Evolutionary conservation across 768 basidiomycete genomes (phyloP).

Genomic region (Boletus bicolor): DNA sequence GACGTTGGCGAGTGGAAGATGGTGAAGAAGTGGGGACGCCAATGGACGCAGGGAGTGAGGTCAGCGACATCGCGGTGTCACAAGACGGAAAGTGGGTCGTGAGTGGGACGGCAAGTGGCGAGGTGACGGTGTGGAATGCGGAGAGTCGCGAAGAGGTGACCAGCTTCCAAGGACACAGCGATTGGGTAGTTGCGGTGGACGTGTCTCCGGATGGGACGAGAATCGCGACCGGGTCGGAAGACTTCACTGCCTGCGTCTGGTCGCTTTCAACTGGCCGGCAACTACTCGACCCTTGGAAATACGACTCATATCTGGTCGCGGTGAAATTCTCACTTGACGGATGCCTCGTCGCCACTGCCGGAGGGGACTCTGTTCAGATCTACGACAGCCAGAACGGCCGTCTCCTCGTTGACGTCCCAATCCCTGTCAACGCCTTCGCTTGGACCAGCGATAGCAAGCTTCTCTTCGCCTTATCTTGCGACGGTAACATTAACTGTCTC

Average conservation of each 20-base stretch:
- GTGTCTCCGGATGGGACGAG: conserved; percentile 1
- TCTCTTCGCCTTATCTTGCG: not conserved
- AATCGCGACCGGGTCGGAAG: not conserved
- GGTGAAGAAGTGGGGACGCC: not conserved
- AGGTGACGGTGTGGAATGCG: not conserved
- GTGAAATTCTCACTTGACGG: conserved; percentile 13
- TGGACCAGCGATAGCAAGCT: conserved; percentile 1
- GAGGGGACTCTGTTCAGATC: not conserved
- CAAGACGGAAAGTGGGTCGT: not conserved
- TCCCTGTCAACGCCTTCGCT: not conserved
- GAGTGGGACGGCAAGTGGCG: not conserved
- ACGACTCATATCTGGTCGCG: not conserved
- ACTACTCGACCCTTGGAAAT: not conserved
- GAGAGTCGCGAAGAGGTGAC: not conserved
- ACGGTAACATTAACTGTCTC: not conserved
- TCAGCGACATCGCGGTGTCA: not conserved
- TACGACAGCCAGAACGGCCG: not conserved
- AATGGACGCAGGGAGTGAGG: not conserved
- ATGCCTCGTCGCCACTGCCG: not conserved
- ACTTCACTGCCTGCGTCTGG: conserved; percentile 3
- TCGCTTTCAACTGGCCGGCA: not conserved
- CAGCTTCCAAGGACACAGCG: not conserved
- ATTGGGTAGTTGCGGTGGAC: not conserved
- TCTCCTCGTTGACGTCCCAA: not conserved
- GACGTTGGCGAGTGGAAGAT: not conserved